These are phyloP conservation scores for Nakazawaea sp. DNA, from an alignment of 805 yeast genomes.

Conservation along the genomic window DNA sequence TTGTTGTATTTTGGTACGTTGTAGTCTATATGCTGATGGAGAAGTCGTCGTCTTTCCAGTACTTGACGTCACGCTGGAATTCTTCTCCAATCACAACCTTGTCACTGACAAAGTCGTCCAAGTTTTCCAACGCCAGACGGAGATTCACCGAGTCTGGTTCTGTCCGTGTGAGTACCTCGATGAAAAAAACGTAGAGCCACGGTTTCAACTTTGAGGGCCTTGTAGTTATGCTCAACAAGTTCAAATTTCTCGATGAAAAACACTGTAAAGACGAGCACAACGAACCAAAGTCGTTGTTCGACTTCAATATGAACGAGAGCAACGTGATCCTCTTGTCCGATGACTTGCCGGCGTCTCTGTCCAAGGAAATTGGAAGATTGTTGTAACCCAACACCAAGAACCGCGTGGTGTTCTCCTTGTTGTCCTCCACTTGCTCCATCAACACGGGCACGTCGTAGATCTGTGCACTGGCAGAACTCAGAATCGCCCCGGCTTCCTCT, in stretches of 20 bases:
- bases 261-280: constrained; percentile 56
- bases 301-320: constrained; percentile 56
- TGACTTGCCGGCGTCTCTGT: neutral
- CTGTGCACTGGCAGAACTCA: constrained; percentile 60
- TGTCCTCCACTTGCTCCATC: constrained; percentile 59
- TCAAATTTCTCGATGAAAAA: constrained; percentile 49
- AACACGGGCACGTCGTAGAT: constrained; percentile 52
- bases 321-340: constrained; percentile 36
- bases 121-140: constrained; percentile 30
- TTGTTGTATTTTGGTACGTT: neutral
- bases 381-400: constrained; percentile 60
- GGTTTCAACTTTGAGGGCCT: constrained; percentile 61
- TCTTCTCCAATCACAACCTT: constrained; percentile 49
- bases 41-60: constrained; percentile 11
- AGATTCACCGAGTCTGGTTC: constrained; percentile 23
- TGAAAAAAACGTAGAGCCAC: constrained; percentile 82
- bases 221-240: constrained; percentile 66
- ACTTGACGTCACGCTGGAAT: constrained; percentile 9
- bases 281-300: constrained; percentile 66
- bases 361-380: constrained; percentile 12
- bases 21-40: too few relatives aligned
- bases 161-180: constrained; percentile 52
- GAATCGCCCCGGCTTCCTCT: constrained; percentile 59
- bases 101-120: constrained; percentile 37
- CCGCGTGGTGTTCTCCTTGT: constrained; percentile 73